Conservation (phyloP, 345 rosid genomes). For the Stellera chamaejasme region DNA sequence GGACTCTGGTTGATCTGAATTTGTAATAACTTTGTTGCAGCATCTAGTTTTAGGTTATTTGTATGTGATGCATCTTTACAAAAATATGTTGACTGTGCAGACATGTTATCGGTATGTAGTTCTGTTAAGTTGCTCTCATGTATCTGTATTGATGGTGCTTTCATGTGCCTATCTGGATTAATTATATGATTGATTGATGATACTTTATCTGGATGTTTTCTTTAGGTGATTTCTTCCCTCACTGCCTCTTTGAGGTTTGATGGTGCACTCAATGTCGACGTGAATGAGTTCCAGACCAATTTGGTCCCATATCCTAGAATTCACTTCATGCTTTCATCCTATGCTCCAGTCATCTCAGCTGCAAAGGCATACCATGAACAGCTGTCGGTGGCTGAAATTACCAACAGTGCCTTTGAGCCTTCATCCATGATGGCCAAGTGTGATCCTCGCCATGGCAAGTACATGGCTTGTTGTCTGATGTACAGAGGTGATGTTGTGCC, state of each 20-base stretch:
- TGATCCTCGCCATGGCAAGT: constrained; percentile 85
- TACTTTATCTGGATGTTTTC: not conserved
- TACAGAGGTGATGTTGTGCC: constrained; percentile 82
- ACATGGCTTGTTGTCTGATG: constrained; percentile 82
- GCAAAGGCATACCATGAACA: constrained; percentile 48
- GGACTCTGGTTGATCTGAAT: no score
- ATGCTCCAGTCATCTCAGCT: constrained; percentile 69
- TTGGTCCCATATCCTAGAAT: constrained; percentile 79
- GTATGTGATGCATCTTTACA: no score
- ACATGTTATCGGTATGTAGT: not conserved
- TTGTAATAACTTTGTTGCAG: no score
- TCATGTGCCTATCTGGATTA: not conserved
- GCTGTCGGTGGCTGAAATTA: constrained; percentile 54
- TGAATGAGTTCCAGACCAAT: constrained; percentile 74
- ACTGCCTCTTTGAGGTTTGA: constrained; percentile 79
- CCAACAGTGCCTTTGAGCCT: constrained; percentile 47
- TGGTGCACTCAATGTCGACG: constrained; percentile 76
- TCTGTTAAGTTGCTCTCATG: no score
- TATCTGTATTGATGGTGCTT: not conserved
- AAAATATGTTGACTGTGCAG: no score
- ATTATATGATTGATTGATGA: no score
- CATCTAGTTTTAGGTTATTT: no score
- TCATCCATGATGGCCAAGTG: constrained; percentile 52
- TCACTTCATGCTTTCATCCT: constrained; percentile 82
- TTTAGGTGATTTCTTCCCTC: constrained; percentile 62